These are phyloP conservation scores for Miscanthus lutarioriparius DNA, from an alignment of 176 grass and related monocot genomes.

Conservation along the genomic window DNA sequence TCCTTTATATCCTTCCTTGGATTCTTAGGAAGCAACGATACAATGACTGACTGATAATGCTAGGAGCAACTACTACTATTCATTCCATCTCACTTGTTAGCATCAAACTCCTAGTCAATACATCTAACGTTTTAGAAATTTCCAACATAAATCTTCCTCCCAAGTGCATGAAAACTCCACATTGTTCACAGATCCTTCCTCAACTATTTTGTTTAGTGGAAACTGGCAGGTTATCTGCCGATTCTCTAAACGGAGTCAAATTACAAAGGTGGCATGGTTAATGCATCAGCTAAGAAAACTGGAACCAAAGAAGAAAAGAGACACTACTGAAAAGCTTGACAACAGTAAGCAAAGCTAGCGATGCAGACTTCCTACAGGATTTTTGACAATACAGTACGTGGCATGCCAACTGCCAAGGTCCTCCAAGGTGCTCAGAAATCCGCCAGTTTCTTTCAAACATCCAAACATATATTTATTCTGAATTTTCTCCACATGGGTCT, in stretches of 20 bases:
- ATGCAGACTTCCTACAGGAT: neutral
- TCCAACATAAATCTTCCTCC: neutral
- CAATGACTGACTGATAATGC: neutral
- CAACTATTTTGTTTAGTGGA: neutral
- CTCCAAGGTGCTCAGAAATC: neutral
- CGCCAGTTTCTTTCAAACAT: neutral
- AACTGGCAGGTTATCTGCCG: neutral
- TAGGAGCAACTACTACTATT: too few species aligned
- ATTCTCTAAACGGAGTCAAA: neutral
- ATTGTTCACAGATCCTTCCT: conserved; percentile 23
- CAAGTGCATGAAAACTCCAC: conserved; percentile 9
- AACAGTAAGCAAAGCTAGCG: neutral
- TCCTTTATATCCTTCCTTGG: neutral
- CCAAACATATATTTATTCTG: neutral
- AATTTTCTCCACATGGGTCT: neutral
- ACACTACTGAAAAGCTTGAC: neutral
- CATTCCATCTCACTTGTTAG: too few species aligned
- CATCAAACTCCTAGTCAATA: too few species aligned
- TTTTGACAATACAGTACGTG: neutral
- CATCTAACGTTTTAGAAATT: neutral
- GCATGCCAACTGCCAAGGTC: neutral
- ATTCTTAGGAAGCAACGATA: neutral
- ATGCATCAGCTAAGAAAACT: neutral
- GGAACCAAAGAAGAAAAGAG: too few species aligned
- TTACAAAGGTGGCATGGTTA: neutral